These are phyloP conservation scores for Trichoderma atrobrunneum DNA, from an alignment of 2,329 filamentous ascomycete genomes.

Conservation along the genomic window DNA sequence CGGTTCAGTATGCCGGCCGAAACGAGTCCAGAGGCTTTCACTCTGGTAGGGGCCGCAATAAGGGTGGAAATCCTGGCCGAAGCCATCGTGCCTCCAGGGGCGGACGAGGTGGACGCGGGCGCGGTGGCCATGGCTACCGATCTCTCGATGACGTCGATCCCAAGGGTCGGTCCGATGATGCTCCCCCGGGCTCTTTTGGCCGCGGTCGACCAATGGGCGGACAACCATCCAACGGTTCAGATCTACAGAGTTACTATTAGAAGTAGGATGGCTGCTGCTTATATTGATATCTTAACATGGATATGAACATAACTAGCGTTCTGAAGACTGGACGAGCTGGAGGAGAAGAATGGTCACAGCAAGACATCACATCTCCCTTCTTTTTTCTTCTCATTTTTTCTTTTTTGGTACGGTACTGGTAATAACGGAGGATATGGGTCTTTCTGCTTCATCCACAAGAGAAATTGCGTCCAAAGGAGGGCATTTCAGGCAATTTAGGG, in stretches of 20 bases:
- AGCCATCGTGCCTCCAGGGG: slow-evolving; percentile 42
- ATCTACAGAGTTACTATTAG: slow-evolving; percentile 44
- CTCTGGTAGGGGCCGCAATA: slow-evolving; percentile 40
- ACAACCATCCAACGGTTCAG: slow-evolving; percentile 27
- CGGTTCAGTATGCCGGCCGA: slow-evolving; percentile 38
- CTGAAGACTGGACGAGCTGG: neutral
- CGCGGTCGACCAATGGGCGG: slow-evolving; percentile 28
- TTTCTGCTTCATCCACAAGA: neutral
- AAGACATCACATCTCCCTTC: neutral
- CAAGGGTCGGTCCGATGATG: slow-evolving; percentile 33
- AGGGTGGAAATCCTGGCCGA: slow-evolving; percentile 35
- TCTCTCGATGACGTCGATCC: slow-evolving; percentile 65
- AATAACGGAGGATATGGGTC: neutral
- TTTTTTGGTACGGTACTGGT: neutral
- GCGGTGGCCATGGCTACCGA: slow-evolving; percentile 56
- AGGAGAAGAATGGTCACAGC: neutral
- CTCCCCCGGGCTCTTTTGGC: neutral
- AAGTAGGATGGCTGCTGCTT: slow-evolving; percentile 6
- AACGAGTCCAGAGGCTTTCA: slow-evolving; percentile 43
- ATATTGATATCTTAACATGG: neutral
- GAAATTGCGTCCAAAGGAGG: neutral
- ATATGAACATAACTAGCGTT: neutral
- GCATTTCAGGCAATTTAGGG: neutral
- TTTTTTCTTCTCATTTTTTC: neutral
- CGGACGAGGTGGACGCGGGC: slow-evolving; percentile 44